A percentile compares a stretch with the other conserved stretches of the same genome.
Evolutionary conservation across 441 rosid species (phyloP).

Genomic region (Populus hybrid): DNA sequence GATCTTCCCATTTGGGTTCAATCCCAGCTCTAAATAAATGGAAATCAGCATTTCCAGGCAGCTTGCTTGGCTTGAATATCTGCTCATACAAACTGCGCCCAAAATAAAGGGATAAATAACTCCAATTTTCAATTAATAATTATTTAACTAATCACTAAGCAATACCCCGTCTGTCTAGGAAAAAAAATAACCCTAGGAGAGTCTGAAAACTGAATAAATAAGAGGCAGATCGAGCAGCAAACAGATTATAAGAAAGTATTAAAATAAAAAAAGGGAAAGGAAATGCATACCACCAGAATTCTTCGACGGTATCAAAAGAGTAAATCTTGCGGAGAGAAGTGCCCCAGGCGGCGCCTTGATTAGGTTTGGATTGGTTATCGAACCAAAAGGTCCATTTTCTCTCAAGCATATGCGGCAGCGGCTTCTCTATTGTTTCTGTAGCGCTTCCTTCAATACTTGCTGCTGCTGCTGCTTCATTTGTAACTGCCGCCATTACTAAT

Average conservation of each 20-base stretch:
- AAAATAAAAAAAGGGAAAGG: neutral
- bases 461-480: slow-evolving; percentile 36
- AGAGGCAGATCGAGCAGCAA: neutral
- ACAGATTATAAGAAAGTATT: neutral
- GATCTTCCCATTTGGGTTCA: slow-evolving; percentile 98
- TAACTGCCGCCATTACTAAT: slow-evolving; percentile 39
- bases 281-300: slow-evolving; percentile 75
- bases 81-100: slow-evolving; percentile 68
- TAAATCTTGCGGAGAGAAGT: slow-evolving; percentile 64
- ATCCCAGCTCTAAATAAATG: slow-evolving; percentile 83
- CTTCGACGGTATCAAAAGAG: slow-evolving; percentile 89
- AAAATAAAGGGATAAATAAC: neutral
- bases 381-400: slow-evolving; percentile 92
- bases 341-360: slow-evolving; percentile 89
- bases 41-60: slow-evolving; percentile 63
- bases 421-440: slow-evolving; percentile 29
- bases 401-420: slow-evolving; percentile 61
- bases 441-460: slow-evolving; percentile 16
- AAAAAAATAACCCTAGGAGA: neutral
- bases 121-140: neutral
- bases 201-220: neutral
- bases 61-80: slow-evolving; percentile 74
- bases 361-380: slow-evolving; percentile 72
- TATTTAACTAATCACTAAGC: neutral
- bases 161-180: neutral